Evolutionary conservation across 495 filamentous ascomycete species (phyloP).

Genomic region (Letharia lupina): DNA sequence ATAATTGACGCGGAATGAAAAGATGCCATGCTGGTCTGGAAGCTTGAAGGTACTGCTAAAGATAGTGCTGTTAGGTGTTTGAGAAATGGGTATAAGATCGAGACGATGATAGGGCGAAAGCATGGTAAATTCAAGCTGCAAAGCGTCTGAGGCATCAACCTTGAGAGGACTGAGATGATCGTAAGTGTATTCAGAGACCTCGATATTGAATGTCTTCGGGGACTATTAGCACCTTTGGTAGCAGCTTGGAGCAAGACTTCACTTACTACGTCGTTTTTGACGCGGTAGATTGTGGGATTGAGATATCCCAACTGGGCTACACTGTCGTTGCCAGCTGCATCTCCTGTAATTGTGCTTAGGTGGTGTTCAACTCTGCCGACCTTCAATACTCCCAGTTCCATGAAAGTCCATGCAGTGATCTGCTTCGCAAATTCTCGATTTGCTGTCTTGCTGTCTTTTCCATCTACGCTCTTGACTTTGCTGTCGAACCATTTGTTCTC

Average conservation of each 20-base stretch:
- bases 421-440: constrained; percentile 83
- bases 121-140: constrained; percentile 98
- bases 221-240: constrained; percentile 25
- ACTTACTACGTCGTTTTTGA: constrained; percentile 95
- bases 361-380: constrained; percentile 79
- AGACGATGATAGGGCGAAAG: constrained; percentile 97
- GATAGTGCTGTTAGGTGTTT: constrained; percentile 58
- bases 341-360: constrained; percentile 45
- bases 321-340: constrained; percentile 28
- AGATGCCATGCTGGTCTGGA: constrained; percentile 96
- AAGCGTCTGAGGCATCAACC: constrained; percentile 54
- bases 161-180: constrained; percentile 65
- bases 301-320: constrained; percentile 37
- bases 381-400: constrained; percentile 82
- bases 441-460: constrained; percentile 51
- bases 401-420: constrained; percentile 83
- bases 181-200: constrained; percentile 72
- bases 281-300: constrained; percentile 86
- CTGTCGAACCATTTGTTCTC: constrained; percentile 86
- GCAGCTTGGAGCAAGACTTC: constrained; percentile 16
- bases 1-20: constrained; percentile 94
- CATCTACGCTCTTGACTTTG: constrained; percentile 52
- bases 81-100: constrained; percentile 48
- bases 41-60: constrained; percentile 70
- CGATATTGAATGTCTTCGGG: constrained; percentile 71